These are phyloP conservation scores for Yamadazyma songkhlaensis DNA, from an alignment of 1,139 yeast genomes.

Conservation along the genomic window DNA sequence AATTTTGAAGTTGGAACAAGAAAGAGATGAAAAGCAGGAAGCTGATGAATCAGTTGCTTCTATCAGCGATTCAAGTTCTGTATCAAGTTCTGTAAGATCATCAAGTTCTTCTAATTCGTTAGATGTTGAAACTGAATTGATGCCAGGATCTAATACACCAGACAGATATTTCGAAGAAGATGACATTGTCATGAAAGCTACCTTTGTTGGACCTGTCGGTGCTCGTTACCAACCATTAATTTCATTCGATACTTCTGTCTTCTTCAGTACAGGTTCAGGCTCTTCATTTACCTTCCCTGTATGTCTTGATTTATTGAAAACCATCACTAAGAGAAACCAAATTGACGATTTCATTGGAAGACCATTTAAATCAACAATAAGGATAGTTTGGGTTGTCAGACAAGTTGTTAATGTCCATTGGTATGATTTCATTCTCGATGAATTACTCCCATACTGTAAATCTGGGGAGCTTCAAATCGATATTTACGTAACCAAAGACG, in stretches of 20 bases:
- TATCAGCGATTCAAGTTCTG: neutral
- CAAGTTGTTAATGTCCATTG: constrained; percentile 26
- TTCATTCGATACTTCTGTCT: constrained; percentile 38
- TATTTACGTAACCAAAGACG: constrained; percentile 17
- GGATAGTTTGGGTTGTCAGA: constrained; percentile 35
- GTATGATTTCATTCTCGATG: constrained; percentile 34
- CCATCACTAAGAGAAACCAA: constrained; percentile 22
- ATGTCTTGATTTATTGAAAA: constrained; percentile 35
- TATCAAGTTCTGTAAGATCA: neutral
- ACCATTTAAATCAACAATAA: constrained; percentile 25
- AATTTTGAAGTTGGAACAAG: constrained; percentile 15
- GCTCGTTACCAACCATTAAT: constrained; percentile 39
- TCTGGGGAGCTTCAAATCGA: constrained; percentile 21
- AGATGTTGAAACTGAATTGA: constrained; percentile 13
- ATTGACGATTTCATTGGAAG: constrained; percentile 31
- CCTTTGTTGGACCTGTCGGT: constrained; percentile 46
- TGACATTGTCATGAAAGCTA: constrained; percentile 27
- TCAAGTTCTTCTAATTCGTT: neutral
- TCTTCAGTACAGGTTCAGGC: constrained; percentile 47
- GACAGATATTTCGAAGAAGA: constrained; percentile 4
- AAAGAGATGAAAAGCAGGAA: constrained; percentile 14
- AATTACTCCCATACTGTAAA: constrained; percentile 22
- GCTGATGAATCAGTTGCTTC: neutral
- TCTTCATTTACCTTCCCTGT: constrained; percentile 47
- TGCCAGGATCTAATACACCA: constrained; percentile 3